Evolutionary conservation across 2,329 filamentous ascomycete genomes (phyloP), one percentile per base, ranked within the genome.

Genomic region (Ophiostoma fasciatum): DNA sequence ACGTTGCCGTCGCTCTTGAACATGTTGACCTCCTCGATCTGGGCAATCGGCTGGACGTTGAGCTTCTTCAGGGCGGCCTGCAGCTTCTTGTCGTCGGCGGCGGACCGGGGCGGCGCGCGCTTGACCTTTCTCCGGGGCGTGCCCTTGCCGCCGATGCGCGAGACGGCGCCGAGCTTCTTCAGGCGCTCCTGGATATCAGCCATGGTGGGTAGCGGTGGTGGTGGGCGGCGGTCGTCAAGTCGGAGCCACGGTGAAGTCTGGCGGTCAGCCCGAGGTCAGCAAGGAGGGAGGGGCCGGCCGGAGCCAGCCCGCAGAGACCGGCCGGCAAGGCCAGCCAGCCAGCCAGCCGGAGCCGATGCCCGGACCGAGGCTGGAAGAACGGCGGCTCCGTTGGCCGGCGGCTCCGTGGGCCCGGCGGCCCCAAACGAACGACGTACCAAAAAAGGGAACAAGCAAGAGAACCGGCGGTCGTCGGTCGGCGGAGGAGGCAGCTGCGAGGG

Each of bases 1-100:
- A 98, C 90, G 64, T 98, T 98, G 63, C 90, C 90, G 61, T 98
- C 90, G 60, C 82, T 81, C 82, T 98, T 98, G 80, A 98, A 98
- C 90, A 98, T 98, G 80, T 98, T 98, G 62, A 98, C 90, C 73
- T 98, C 90, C 78, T 98, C 90, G 55, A 98, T 98, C 49, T 82
- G 84, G 71, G 93, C 87, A 66, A 98, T 96, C 55, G 90, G 90
- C 76, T 98, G 90, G 42, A 93, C 88, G 67, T 96, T 96, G 63
- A 98, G 78, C 81, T 98, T 98, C 82, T 98, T 98, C 50, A 98
- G 74, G 45, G 84, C 70, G 45, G 79, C 76, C 71, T 98, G 90
- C 48, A 98, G 83, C 78, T 98, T 98, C 83, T 94, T 96, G 79
- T 98, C 90, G 61, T 98, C 90, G 63, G 82, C 84, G 59, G 81